Evolutionary conservation across 2,329 filamentous ascomycete genomes (phyloP), one percentile per base, ranked within the genome.

Genomic region (Monosporascus ibericus): DNA sequence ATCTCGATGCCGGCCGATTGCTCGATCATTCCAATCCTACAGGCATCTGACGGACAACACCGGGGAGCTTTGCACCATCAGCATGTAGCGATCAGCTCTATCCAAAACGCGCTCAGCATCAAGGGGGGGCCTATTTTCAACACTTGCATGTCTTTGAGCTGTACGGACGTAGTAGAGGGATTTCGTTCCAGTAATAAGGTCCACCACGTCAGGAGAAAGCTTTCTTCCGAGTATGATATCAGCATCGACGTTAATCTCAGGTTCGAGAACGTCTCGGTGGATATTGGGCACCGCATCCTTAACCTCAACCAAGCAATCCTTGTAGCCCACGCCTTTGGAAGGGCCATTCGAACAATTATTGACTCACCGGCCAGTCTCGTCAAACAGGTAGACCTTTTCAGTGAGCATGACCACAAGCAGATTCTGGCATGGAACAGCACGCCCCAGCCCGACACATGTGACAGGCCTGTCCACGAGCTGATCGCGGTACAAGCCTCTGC

Each of bases 351-450:
- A 14, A 66, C 72, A 18, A 72, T 81, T 2, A 56, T 82, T 14
- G 66, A 70, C 2, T 63, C 66, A 3, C 72, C 75, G 0, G 68
- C 71, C 9, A 68, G 66, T 17, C 64, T 68, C 4, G 67, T 81
- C 48, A 72, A 68, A 6, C 67, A 77, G 20, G 65, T 78, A 25
- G 75, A 81, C 61, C 68, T 81, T 3, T 81, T 84, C 58, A 81
- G 74, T 14, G 75, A 80, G 47, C 70, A 75, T 8, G 81, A 85
- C 57, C 76, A 77, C 55, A 70, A 75, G 5, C 78, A 81, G 51
- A 75, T 84, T 42, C 62, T 77, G 7, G 72, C 74, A 5, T 81
- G 80, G 68, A 80, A 78, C 48, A 73, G 73, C 56, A 72, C 73
- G 30, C 63, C 66, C 1, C 70, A 71, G 2, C 68, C 72, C 1